Conservation (phyloP, 1,284 basidiomycete genomes). For the Cutaneotrichosporon sp. region DNA sequence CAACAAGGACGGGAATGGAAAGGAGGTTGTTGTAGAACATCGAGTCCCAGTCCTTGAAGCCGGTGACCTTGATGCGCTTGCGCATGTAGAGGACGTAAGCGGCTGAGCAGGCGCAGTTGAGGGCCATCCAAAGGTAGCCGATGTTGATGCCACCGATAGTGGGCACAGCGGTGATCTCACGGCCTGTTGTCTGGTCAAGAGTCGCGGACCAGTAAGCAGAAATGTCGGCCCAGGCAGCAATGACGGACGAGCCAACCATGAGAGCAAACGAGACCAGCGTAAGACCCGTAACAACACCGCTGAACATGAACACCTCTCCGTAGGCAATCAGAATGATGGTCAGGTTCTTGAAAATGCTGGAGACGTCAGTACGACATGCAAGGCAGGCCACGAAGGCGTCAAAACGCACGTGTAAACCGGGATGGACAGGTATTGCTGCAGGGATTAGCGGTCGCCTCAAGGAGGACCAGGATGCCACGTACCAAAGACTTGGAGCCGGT, state of each 20-base stretch:
- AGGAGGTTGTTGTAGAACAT: constrained; percentile 99
- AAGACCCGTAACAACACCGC: constrained; percentile 77
- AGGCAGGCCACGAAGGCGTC: no score
- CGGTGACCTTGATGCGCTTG: constrained; percentile 93
- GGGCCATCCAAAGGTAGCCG: constrained; percentile 94
- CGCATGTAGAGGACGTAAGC: constrained; percentile 94
- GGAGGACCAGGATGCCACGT: no score
- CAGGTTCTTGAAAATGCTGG: constrained; percentile 90
- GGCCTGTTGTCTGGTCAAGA: constrained; percentile 41
- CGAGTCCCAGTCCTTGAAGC: constrained; percentile 98
- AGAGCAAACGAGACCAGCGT: constrained; percentile 85
- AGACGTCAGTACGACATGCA: background rate
- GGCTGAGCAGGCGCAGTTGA: constrained; percentile 87
- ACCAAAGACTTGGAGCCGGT: constrained; percentile 97
- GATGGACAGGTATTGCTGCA: constrained; percentile 90
- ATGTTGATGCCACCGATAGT: constrained; percentile 56
- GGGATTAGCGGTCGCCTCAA: no score
- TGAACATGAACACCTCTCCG: constrained; percentile 97
- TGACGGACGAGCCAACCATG: constrained; percentile 93
- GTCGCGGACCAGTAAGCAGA: constrained; percentile 46
- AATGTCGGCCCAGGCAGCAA: constrained; percentile 94
- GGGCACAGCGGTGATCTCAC: constrained; percentile 27
- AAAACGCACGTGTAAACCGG: constrained; percentile 73
- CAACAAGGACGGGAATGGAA: constrained; percentile 80
- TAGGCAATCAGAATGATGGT: constrained; percentile 99